Conservation (phyloP, 2,329 filamentous ascomycete species). For the Chrysoporthe cubensis region DNA sequence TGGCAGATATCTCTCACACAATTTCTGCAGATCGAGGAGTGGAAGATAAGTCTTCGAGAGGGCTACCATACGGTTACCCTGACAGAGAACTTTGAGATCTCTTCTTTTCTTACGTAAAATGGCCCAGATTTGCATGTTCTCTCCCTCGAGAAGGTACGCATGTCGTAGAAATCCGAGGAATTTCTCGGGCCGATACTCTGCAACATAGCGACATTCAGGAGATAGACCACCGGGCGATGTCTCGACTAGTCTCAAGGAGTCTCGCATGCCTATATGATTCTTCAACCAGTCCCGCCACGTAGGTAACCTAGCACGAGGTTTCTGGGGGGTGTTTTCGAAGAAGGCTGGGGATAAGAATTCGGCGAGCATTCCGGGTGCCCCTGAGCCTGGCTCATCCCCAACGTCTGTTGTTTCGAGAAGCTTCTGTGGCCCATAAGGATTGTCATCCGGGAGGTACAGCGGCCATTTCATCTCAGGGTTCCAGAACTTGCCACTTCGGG, state of each 20-base stretch:
- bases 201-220: neutral
- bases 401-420: neutral
- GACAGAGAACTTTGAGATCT: neutral
- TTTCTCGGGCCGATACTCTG: conserved; percentile 17
- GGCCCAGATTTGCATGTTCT: neutral
- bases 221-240: neutral
- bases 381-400: neutral
- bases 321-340: neutral
- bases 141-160: neutral
- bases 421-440: neutral
- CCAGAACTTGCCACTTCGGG: neutral
- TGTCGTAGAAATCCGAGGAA: neutral
- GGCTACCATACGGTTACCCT: neutral
- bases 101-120: neutral
- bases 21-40: neutral
- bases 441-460: neutral
- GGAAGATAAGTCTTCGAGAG: neutral
- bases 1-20: neutral
- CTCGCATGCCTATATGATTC: neutral
- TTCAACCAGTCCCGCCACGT: neutral
- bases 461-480: neutral
- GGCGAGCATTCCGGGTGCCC: neutral
- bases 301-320: neutral
- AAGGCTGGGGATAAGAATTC: neutral
- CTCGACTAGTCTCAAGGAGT: neutral